Conservation (phyloP, 2,329 filamentous ascomycete genomes). For the Aspergillus aculeatus region DNA sequence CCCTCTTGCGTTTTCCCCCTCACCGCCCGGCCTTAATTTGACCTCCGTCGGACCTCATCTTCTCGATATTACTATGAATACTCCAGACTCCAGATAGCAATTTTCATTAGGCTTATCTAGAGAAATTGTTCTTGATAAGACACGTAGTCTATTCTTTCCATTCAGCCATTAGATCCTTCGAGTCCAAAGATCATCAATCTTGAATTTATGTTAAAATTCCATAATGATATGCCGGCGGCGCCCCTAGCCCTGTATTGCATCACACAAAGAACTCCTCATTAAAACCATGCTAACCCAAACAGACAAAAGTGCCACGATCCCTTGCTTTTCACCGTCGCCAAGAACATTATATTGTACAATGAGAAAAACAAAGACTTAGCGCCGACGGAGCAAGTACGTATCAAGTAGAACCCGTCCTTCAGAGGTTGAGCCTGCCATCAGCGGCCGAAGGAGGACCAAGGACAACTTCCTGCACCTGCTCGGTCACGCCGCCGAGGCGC, state of each 20-base stretch:
- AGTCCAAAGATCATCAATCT: too few species aligned
- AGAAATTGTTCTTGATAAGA: not conserved
- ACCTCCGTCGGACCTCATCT: not conserved
- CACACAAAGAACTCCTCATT: conserved; percentile 10
- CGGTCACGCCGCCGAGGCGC: conserved; percentile 59
- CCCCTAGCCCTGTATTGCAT: not conserved
- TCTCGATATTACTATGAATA: not conserved
- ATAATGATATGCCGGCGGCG: not conserved
- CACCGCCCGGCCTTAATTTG: not conserved
- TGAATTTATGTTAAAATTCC: not conserved
- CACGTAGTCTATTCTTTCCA: not conserved
- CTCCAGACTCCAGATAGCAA: too few species aligned
- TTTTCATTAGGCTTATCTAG: too few species aligned
- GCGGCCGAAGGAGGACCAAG: conserved; percentile 41
- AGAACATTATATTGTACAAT: conserved; percentile 14
- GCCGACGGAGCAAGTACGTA: not conserved
- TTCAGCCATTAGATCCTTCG: not conserved
- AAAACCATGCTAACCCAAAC: conserved; percentile 12
- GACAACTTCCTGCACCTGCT: conserved; percentile 59
- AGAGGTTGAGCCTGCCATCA: conserved; percentile 27
- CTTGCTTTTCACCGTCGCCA: not conserved
- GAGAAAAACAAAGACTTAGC: conserved; percentile 3
- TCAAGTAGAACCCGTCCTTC: not conserved
- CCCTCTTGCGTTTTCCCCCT: conserved; percentile 16
- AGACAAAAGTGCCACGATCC: not conserved